phyloP scores from a whole-genome alignment of 208 protist genomes.

The Trypanosoma mega region DNA sequence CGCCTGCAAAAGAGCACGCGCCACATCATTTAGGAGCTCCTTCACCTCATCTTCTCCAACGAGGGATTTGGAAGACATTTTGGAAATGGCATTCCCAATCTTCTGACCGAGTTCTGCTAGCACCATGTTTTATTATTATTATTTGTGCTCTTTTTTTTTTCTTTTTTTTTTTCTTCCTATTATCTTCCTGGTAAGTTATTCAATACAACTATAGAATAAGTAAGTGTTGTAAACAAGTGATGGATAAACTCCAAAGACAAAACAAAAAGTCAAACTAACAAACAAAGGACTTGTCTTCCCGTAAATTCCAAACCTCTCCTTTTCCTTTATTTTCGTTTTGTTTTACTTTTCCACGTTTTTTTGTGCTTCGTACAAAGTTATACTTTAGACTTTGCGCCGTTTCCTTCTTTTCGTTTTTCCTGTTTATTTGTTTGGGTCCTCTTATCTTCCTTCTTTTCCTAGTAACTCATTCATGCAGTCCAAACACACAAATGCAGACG shows the following conservation, averaged over 20 bases:
- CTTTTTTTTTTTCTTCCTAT: neutral
- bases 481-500: too few relatives aligned
- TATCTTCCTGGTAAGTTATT: conserved; percentile 11
- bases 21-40: conserved; percentile 95
- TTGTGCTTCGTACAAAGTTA: neutral
- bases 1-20: conserved; percentile 93
- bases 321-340: too few relatives aligned
- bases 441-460: too few relatives aligned
- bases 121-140: conserved; percentile 77
- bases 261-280: too few relatives aligned
- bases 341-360: neutral
- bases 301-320: too few relatives aligned
- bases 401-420: conserved; percentile 16
- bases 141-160: conserved; percentile 9
- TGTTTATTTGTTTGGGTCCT: conserved; percentile 13
- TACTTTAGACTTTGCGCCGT: neutral
- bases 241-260: too few relatives aligned
- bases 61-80: conserved; percentile 90
- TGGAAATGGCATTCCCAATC: conserved; percentile 92
- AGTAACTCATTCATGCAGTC: too few relatives aligned
- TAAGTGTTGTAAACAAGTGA: too few relatives aligned
- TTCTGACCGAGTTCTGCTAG: conserved; percentile 92
- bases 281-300: too few relatives aligned
- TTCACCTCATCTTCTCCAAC: conserved; percentile 95
- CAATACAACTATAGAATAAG: too few relatives aligned